Conservation (phyloP, 805 yeast genomes). For the Monosporozyma siamensis region DNA sequence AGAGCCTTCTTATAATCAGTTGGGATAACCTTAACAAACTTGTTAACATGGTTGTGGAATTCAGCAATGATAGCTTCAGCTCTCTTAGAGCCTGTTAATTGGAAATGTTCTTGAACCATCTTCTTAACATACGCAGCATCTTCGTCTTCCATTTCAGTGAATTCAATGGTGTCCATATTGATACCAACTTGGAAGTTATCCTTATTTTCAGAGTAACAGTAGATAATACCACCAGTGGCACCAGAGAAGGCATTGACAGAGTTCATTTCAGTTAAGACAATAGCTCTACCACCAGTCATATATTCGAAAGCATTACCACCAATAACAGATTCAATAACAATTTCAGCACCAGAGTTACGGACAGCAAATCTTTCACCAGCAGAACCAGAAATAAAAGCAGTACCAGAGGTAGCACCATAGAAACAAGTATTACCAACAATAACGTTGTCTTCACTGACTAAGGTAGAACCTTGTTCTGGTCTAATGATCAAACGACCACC, state of each 20-base stretch:
- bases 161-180: slow-evolving; percentile 73
- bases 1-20: slow-evolving; percentile 83
- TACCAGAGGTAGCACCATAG: slow-evolving; percentile 95
- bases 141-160: slow-evolving; percentile 70
- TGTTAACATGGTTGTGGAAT: slow-evolving; percentile 79
- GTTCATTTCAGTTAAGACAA: slow-evolving; percentile 84
- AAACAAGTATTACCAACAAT: slow-evolving; percentile 95
- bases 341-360: slow-evolving; percentile 96
- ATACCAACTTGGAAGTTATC: slow-evolving; percentile 80
- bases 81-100: slow-evolving; percentile 85
- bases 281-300: slow-evolving; percentile 98
- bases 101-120: slow-evolving; percentile 88
- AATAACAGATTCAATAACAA: slow-evolving; percentile 84
- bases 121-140: slow-evolving; percentile 93
- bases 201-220: slow-evolving; percentile 81
- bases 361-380: slow-evolving; percentile 99
- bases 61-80: slow-evolving; percentile 76
- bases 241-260: slow-evolving; percentile 86
- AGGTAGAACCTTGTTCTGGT: slow-evolving; percentile 76
- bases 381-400: slow-evolving; percentile 89
- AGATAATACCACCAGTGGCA: slow-evolving; percentile 99
- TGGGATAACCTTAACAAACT: slow-evolving; percentile 91
- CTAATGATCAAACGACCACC: slow-evolving; percentile 91
- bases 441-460: slow-evolving; percentile 93
- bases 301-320: slow-evolving; percentile 99